Evolutionary conservation across 2,329 filamentous ascomycete genomes (phyloP), one percentile per base, ranked within the genome.

Genomic region (Aspergillus ustus): DNA sequence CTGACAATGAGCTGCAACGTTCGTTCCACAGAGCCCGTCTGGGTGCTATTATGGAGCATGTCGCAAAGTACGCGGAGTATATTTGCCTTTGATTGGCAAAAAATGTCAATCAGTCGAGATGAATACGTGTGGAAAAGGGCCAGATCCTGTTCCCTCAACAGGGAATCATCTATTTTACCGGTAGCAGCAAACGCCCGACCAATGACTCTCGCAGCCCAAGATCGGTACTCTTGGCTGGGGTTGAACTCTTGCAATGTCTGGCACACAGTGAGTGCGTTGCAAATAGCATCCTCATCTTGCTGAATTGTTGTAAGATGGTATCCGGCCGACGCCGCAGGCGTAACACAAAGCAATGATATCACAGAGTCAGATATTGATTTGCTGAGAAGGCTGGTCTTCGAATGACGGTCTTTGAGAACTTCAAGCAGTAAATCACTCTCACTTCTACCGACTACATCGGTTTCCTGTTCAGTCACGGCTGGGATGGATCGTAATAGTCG

Each of bases 151-250:
- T 82, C 77, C 60, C 83, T 67, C 72, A 81, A 52, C 77, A 83
- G 57, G 78, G 76, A 68, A 76, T 82, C 65, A 75, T 78, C 68
- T 81, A 88, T 66, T 58, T 87, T 82, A 1, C 93, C 93, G 29
- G 88, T 91, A 17, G 91, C 85, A 44, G 90, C 88, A 76, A 93
- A 98, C 0, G 92, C 89, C 72, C 92, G 87, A 7, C 96, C 95
- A 49, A 98, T 82, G 2, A 93, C 90, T 64, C 89, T 86, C 3
- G 91, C 93, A 49, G 91, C 91, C 96, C 96, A 99, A 1, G 91
- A 80, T 0, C 92, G 80, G 73, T 95, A 97, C 17, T 87, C 84
- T 28, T 85, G 80, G 59, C 88, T 90, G 17, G 89, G 81, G 1
- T 84, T 79, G 43, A 84, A 81, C n/a, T 85, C 82, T 61, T 85